Base-by-base conservation (phyloP, 2,329 filamentous ascomycete species). In the Paecilomyces sp. region DNA sequence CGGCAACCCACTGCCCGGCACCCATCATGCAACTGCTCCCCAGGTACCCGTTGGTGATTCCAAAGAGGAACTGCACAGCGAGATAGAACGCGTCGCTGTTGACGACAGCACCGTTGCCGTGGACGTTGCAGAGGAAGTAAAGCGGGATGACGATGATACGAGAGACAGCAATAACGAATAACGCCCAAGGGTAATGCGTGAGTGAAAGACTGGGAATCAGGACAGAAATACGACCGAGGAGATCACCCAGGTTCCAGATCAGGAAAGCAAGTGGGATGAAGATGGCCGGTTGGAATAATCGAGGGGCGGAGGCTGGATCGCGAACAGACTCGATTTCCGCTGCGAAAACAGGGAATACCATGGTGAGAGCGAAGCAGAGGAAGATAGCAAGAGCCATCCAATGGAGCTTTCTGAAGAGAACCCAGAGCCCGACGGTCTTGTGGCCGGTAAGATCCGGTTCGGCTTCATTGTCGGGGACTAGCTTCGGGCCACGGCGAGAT, bases 291-390 rank as follows among this genome's bases (percentile, higher is more conserved):
- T 86, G 71, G 58, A 76, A 84, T 64, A 95, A 84, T 15, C 95
- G 76, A 31, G 75, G 70, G 15, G 81, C 60, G 5, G 63, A 74
- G 63, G 66, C 54, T 15, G 63, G 61, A 15, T 66, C 71, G 55
- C 67, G 79, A 61, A 83, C 77, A 2, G 81, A 85, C 24, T 80
- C 64, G 57, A 88, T 88, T 74, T 88, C 85, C 60, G 82, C 78
- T 0, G 94, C 97, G 75, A 95, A 95, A 62, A 97, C 90, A 0
- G 94, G 94, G 79, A 92, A 97, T 71, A 94, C 87, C 93, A 99
- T 97, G 56, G 92, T 92, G 58, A 93, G 77, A 51, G 83, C 77
- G 69, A 97, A 97, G 70, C 88, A 92, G 64, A 92, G 72, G 67
- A 91, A 91, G 13, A 97, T 85, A 7, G 90, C 85, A n/a, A 81